These are phyloP conservation scores for Pascua sp. DNA, from an alignment of 1,284 basidiomycete species.

Conservation along the genomic window DNA sequence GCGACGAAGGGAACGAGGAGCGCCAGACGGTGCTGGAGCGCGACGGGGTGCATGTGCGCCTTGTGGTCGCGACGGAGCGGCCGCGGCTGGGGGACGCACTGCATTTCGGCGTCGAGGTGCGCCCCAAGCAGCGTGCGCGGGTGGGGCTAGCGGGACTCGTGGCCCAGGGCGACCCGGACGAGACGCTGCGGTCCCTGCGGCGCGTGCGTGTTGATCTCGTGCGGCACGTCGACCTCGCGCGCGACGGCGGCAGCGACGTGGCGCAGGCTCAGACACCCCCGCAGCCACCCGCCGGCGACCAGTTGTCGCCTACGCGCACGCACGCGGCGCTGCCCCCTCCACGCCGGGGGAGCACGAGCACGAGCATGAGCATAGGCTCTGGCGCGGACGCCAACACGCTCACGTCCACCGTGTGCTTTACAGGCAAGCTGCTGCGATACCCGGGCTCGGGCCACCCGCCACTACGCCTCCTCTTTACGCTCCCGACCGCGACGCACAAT, in stretches of 20 bases:
- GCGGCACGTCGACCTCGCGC: slow-evolving; percentile 26
- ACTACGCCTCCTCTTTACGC: slow-evolving; percentile 43
- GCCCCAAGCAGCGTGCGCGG: slow-evolving; percentile 26
- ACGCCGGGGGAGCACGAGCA: neutral
- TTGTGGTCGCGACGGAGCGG: slow-evolving; percentile 30
- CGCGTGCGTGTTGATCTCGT: slow-evolving; percentile 44
- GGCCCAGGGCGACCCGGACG: slow-evolving; percentile 30
- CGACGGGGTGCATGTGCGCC: slow-evolving; percentile 28
- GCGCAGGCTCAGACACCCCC: no score
- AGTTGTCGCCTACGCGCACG: neutral
- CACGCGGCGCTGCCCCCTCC: neutral
- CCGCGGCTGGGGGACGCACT: slow-evolving; percentile 36
- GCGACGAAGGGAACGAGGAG: slow-evolving; percentile 13
- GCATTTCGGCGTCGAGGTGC: slow-evolving; percentile 40
- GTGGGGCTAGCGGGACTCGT: slow-evolving; percentile 31
- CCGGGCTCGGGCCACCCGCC: slow-evolving; percentile 39
- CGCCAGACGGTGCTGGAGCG: slow-evolving; percentile 30
- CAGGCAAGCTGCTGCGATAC: slow-evolving; percentile 47
- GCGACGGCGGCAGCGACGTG: no score
- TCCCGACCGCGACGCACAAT: slow-evolving; percentile 35
- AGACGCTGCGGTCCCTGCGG: slow-evolving; percentile 34
- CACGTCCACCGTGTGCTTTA: slow-evolving; percentile 27
- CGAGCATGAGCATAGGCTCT: neutral
- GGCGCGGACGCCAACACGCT: slow-evolving; percentile 17
- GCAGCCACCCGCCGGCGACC: slow-evolving; percentile 1